A percentile compares a stretch with the other conserved stretches of the same genome.
phyloP scores from a whole-genome alignment of 345 rosid species.

The Mangifera indica region DNA sequence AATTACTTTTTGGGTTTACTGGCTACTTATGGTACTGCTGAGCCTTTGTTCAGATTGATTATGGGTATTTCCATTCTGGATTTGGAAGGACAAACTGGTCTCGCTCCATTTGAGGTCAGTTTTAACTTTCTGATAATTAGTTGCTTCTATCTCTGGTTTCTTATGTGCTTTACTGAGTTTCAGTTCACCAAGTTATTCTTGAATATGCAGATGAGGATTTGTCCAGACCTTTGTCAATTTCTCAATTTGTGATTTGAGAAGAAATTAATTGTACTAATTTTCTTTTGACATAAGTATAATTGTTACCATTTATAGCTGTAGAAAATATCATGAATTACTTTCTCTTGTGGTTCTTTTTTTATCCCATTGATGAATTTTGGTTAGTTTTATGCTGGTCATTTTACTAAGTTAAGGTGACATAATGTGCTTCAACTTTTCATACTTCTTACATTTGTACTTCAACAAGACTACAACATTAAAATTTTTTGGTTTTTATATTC shows the following conservation, averaged over 20 bases:
- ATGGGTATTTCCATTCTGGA: slow-evolving; percentile 83
- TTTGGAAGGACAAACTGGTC: slow-evolving; percentile 65
- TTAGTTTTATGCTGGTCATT: not conserved
- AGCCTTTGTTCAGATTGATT: slow-evolving; percentile 82
- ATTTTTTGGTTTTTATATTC: too few species aligned
- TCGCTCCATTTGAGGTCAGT: slow-evolving; percentile 92
- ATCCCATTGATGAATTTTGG: not conserved
- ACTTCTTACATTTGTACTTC: not conserved
- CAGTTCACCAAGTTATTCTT: not conserved
- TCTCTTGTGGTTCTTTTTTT: not conserved
- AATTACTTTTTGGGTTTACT: slow-evolving; percentile 61
- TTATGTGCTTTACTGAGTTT: slow-evolving; percentile 3
- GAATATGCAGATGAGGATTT: slow-evolving; percentile 1
- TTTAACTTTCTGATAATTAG: not conserved
- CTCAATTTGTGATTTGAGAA: not conserved
- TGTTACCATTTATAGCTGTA: not conserved
- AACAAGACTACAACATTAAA: not conserved
- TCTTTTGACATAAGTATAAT: not conserved
- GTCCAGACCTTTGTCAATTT: not conserved
- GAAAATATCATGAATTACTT: not conserved
- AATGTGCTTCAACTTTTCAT: slow-evolving; percentile 4
- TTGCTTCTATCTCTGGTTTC: not conserved
- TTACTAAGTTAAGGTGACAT: not conserved
- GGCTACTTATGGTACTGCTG: slow-evolving; percentile 71
- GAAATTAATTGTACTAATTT: not conserved